Evolutionary conservation across 1,139 yeast species (phyloP), one percentile per base, ranked within the genome.

Genomic region (Saccharomyces hybrid): DNA sequence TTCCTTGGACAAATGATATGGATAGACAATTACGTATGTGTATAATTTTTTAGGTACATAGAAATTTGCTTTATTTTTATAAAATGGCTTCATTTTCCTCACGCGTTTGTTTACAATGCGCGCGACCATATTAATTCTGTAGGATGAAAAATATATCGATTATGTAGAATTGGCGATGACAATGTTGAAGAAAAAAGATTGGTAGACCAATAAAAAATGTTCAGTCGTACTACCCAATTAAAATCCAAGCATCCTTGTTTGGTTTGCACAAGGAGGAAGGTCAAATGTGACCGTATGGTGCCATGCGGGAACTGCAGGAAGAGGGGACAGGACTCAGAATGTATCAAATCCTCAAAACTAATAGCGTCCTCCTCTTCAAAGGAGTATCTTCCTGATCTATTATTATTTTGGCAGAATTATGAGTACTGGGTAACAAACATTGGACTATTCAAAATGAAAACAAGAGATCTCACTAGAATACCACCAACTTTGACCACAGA

Each of bases 261-360:
- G 3, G 60, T 59, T 1, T 68, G 71, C 54, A 55, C 64, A 2
- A 60, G 55, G 41, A 57, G 67, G 26, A 69, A 67, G 51, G 67
- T 67, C 12, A 69, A 67, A 51, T 70, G 73, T 58, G 72, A 70
- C 55, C 58, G 70, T 24, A 50, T 62, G 50, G 55, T 67, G 9
- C 73, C 73, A 0, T 70, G 73, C 48, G 56, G 65, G 19, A 61
- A 66, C 52, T 70, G 73, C 54, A 54, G 61, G 9, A 65, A 63
- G 50, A 59, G 66, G 53, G 70, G 70, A 2, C 53, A 59, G 26
- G 67, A 66, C 27, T 55, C 60, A 26, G 62, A 59, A 48, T 69
- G 72, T 50, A 50, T 61, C 14, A 56, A 57, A 21, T 55, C 57
- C 1, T 53, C 54, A 4, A 53, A 51, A 27, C 41, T 14, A 47